Evolutionary conservation across 83 land plant genomes (phyloP).

Genomic region (Picea abies): DNA sequence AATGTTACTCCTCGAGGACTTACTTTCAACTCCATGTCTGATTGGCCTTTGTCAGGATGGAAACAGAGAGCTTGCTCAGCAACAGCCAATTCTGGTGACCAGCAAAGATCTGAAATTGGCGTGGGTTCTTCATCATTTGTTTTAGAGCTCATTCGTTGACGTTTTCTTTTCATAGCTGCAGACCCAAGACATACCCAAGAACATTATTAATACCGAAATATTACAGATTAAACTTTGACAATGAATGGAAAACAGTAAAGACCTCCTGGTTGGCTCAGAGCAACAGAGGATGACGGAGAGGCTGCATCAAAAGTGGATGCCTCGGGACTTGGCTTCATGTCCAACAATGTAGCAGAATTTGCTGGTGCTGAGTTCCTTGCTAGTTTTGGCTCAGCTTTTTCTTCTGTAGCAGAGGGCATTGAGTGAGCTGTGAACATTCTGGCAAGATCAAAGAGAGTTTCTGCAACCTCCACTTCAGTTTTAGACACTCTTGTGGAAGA

Average conservation of each 20-base stretch:
- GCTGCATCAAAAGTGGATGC: background rate
- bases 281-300: constrained; percentile 1
- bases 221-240: background rate
- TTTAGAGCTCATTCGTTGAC: background rate
- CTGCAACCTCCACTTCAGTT: constrained; percentile 13
- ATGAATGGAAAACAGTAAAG: background rate
- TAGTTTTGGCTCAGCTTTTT: background rate
- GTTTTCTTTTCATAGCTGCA: background rate
- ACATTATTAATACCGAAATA: background rate
- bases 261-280: constrained; percentile 4
- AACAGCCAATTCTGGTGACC: too few species aligned
- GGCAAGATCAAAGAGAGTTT: constrained; percentile 13
- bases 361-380: background rate
- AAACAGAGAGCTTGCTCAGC: background rate
- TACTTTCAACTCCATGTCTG: background rate
- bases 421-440: constrained; percentile 8
- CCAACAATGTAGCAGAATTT: constrained; percentile 2
- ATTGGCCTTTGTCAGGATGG: background rate
- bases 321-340: constrained; percentile 2
- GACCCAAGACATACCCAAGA: background rate
- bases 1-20: constrained; percentile 2
- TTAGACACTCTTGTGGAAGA: constrained; percentile 12
- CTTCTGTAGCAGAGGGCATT: background rate
- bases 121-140: background rate
- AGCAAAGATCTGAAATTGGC: background rate